These are phyloP conservation scores for Ogataea paradorogensis DNA, from an alignment of 805 yeast genomes.

Conservation along the genomic window DNA sequence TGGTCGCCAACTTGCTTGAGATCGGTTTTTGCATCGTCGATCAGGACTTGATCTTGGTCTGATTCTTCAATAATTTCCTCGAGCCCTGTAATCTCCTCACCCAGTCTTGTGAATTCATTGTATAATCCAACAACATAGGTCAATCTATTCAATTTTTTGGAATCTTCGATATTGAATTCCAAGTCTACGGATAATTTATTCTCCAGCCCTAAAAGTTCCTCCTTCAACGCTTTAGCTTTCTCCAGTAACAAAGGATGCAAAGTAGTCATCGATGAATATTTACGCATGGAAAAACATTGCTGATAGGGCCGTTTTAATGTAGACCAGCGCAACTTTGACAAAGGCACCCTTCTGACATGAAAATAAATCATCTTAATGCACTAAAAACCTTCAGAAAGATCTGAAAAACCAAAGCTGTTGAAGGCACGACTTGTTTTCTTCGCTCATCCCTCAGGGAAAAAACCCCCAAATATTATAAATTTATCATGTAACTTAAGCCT, in stretches of 20 bases:
- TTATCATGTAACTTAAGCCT: no score
- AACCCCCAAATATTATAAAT: no score
- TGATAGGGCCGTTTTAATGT: neutral
- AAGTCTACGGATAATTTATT: conserved; percentile 40
- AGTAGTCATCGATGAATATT: no score
- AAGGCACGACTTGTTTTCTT: no score
- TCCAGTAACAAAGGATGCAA: conserved; percentile 49
- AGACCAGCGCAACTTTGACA: neutral
- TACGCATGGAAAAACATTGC: neutral
- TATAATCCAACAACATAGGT: conserved; percentile 42
- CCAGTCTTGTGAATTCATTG: conserved; percentile 35
- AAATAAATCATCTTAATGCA: no score
- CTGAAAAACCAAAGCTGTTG: no score
- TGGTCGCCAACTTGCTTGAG: conserved; percentile 43
- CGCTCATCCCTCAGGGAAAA: no score
- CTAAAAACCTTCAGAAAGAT: no score
- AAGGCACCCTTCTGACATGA: neutral
- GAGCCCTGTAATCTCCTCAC: conserved; percentile 34
- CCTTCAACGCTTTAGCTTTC: conserved; percentile 42
- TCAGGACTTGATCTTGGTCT: conserved; percentile 44
- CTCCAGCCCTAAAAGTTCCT: conserved; percentile 43
- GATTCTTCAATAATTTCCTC: conserved; percentile 31
- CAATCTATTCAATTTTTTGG: conserved; percentile 47
- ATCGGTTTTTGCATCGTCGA: conserved; percentile 63
- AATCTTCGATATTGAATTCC: conserved; percentile 44